Evolutionary conservation across 1,284 basidiomycete species (phyloP).

Genomic region (Ceratobasidium sp.): DNA sequence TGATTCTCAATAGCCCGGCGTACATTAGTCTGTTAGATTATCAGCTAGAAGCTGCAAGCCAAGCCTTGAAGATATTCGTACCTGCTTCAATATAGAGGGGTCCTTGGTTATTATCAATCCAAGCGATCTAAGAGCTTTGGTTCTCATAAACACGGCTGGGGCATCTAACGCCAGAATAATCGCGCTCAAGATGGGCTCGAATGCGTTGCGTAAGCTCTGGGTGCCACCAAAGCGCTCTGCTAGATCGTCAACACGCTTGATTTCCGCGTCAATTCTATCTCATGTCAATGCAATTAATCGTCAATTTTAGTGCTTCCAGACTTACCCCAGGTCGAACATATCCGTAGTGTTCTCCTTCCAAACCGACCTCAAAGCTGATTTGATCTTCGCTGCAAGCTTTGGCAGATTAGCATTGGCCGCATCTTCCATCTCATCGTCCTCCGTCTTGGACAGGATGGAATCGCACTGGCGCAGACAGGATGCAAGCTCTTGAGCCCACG

Average conservation of each 20-base stretch:
- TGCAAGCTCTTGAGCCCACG: conserved; percentile 76
- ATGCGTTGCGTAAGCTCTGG: conserved; percentile 74
- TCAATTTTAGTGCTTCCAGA: neutral
- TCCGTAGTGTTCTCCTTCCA: conserved; percentile 71
- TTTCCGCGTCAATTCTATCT: conserved; percentile 69
- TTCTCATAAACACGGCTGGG: conserved; percentile 82
- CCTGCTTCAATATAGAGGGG: conserved; percentile 76
- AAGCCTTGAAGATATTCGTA: conserved; percentile 52
- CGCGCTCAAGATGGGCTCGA: conserved; percentile 77
- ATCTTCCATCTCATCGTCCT: conserved; percentile 46
- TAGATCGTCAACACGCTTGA: conserved; percentile 65
- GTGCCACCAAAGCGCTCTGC: conserved; percentile 76
- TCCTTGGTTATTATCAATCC: conserved; percentile 85
- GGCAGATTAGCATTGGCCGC: conserved; percentile 52
- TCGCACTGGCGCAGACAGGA: conserved; percentile 63
- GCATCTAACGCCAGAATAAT: conserved; percentile 79
- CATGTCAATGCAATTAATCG: neutral
- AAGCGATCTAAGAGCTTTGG: conserved; percentile 85
- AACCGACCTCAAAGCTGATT: conserved; percentile 64
- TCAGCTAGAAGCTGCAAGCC: neutral
- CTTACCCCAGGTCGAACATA: conserved; percentile 76
- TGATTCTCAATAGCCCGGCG: conserved; percentile 84
- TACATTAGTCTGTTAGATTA: conserved; percentile 64
- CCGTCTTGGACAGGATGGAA: conserved; percentile 53
- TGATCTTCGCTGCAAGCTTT: conserved; percentile 62